These are phyloP conservation scores for Myriosclerotinia scirpicola DNA, from an alignment of 2,329 filamentous ascomycete species.

Conservation along the genomic window DNA sequence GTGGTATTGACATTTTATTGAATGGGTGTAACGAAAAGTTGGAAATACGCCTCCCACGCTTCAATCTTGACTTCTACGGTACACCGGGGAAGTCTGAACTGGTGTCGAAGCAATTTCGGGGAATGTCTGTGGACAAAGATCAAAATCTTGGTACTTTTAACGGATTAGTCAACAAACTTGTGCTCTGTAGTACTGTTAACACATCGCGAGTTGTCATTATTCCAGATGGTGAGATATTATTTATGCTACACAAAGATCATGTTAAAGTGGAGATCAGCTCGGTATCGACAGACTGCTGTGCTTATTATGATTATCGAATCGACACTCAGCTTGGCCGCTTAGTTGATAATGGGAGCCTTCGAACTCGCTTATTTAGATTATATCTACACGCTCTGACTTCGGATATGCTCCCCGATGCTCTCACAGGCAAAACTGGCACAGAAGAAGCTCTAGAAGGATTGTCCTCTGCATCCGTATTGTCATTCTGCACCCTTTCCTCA, in stretches of 20 bases:
- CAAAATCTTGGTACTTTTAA: conserved; percentile 51
- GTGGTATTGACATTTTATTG: conserved; percentile 43
- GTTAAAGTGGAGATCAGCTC: conserved; percentile 43
- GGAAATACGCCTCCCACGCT: conserved; percentile 48
- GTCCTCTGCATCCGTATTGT: conserved; percentile 49
- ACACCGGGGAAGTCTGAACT: conserved; percentile 33
- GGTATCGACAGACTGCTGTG: conserved; percentile 15
- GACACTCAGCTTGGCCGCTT: conserved; percentile 53
- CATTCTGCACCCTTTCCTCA: conserved; percentile 45
- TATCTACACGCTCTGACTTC: conserved; percentile 58
- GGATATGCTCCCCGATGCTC: conserved; percentile 43
- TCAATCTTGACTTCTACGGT: conserved; percentile 49
- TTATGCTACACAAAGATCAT: conserved; percentile 34
- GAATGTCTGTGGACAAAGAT: conserved; percentile 49
- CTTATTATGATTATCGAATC: conserved; percentile 49
- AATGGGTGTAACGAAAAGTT: conserved; percentile 31
- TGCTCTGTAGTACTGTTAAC: conserved; percentile 42
- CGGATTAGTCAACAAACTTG: conserved; percentile 51
- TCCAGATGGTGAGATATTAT: conserved; percentile 25
- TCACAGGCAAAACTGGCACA: conserved; percentile 26
- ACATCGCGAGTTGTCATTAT: conserved; percentile 45
- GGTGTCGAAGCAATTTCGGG: conserved; percentile 51
- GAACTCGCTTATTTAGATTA: conserved; percentile 52
- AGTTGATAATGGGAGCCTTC: conserved; percentile 50
- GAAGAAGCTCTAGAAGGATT: conserved; percentile 49